A percentile compares a stretch with the other conserved stretches of the same genome.
phyloP scores from a whole-genome alignment of 306 rosid species.

The Lagenaria siceraria region DNA sequence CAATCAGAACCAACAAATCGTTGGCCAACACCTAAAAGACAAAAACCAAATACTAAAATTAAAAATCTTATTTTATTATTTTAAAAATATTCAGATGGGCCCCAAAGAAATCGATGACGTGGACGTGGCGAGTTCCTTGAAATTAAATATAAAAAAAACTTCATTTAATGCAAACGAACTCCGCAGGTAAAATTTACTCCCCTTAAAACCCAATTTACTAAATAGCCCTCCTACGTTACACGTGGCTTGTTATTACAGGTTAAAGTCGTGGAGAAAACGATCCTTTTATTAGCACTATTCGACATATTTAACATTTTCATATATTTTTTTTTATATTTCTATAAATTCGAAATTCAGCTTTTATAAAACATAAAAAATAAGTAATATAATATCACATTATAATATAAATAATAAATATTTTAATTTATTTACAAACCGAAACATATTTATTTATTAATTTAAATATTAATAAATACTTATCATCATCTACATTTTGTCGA shows the following conservation, averaged over 20 bases:
- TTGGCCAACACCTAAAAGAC: conserved; percentile 2
- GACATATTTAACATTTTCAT: too few species aligned
- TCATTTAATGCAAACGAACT: not conserved
- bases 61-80: not conserved
- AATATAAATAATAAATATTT: too few species aligned
- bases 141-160: not conserved
- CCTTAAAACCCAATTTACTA: not conserved
- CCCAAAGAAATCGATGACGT: not conserved
- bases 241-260: not conserved
- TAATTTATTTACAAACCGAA: too few species aligned
- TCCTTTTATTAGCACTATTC: too few species aligned
- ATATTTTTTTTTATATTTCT: too few species aligned
- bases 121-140: not conserved
- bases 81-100: not conserved
- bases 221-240: not conserved
- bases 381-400: too few species aligned
- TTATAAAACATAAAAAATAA: too few species aligned
- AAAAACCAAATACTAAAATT: not conserved
- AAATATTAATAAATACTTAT: too few species aligned
- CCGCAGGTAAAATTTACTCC: conserved; percentile 1
- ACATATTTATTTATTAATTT: too few species aligned
- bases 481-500: too few species aligned
- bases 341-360: too few species aligned
- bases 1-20: not conserved
- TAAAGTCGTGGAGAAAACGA: too few species aligned